Evolutionary conservation across 2,329 filamentous ascomycete species (phyloP).

Genomic region (Laburnicola sp.): DNA sequence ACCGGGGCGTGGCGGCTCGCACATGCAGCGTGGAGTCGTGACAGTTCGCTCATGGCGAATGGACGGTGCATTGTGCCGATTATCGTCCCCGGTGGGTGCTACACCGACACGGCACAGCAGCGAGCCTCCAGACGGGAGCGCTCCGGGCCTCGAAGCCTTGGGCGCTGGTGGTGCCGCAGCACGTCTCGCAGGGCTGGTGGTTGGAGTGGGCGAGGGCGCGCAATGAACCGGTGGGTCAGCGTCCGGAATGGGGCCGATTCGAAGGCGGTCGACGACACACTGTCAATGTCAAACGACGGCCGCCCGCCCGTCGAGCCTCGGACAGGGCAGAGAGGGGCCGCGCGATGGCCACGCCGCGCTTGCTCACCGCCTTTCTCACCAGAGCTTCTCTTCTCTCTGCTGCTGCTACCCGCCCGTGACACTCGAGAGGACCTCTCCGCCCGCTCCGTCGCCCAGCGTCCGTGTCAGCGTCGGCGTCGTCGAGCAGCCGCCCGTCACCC

Average conservation of each 20-base stretch:
- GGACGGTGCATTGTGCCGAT: background rate
- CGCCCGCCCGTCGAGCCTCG: background rate
- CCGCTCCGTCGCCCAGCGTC: background rate
- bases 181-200: constrained; percentile 33
- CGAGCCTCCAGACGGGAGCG: constrained; percentile 10
- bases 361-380: constrained; percentile 33
- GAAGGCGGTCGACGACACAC: constrained; percentile 22
- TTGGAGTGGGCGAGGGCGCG: constrained; percentile 27
- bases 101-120: constrained; percentile 7
- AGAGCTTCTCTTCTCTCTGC: constrained; percentile 11
- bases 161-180: constrained; percentile 19
- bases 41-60: constrained; percentile 10
- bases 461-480: background rate
- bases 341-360: constrained; percentile 21
- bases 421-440: constrained; percentile 17
- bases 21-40: constrained; percentile 1
- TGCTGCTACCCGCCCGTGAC: constrained; percentile 20
- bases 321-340: constrained; percentile 14
- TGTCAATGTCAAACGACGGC: background rate
- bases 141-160: constrained; percentile 20
- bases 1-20: background rate
- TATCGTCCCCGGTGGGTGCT: background rate
- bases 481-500: background rate
- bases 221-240: constrained; percentile 23
- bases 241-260: constrained; percentile 34